Percentiles rank a stretch among this genome's conserved stretches.
These are phyloP conservation scores for Juglanconis juglandina DNA, from an alignment of 2,329 filamentous ascomycete genomes.

Conservation along the genomic window DNA sequence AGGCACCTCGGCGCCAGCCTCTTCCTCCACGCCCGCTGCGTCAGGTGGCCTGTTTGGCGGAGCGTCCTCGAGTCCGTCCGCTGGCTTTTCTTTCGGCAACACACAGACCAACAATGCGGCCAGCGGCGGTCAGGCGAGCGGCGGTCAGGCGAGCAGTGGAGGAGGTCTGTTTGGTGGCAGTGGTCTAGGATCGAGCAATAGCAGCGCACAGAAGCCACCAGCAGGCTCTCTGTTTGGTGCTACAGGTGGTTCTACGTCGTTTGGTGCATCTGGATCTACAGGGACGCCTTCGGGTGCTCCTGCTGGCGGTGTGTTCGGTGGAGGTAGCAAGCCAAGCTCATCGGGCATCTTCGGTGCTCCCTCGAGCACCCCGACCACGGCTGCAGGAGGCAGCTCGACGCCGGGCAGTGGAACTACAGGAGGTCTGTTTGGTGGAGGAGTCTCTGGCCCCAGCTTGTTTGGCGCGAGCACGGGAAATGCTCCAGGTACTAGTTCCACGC, in stretches of 20 bases:
- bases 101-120: conserved; percentile 17
- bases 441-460: conserved; percentile 26
- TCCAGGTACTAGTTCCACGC: conserved; percentile 12
- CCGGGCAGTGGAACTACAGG: not conserved
- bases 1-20: conserved; percentile 34
- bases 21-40: conserved; percentile 37
- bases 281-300: conserved; percentile 27
- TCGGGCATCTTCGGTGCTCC: conserved; percentile 26
- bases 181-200: conserved; percentile 18
- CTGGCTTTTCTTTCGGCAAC: conserved; percentile 40
- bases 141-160: conserved; percentile 19
- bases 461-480: conserved; percentile 16
- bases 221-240: conserved; percentile 8
- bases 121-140: conserved; percentile 9
- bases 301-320: conserved; percentile 24
- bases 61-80: conserved; percentile 11
- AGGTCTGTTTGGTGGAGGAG: conserved; percentile 7
- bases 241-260: not conserved
- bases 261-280: conserved; percentile 21
- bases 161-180: conserved; percentile 31
- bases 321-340: conserved; percentile 16
- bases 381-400: conserved; percentile 10
- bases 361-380: conserved; percentile 17
- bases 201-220: conserved; percentile 5
- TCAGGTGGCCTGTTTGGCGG: conserved; percentile 40